Evolutionary conservation across 1,284 basidiomycete species (phyloP).

Genomic region (Rhodotorula sp.): DNA sequence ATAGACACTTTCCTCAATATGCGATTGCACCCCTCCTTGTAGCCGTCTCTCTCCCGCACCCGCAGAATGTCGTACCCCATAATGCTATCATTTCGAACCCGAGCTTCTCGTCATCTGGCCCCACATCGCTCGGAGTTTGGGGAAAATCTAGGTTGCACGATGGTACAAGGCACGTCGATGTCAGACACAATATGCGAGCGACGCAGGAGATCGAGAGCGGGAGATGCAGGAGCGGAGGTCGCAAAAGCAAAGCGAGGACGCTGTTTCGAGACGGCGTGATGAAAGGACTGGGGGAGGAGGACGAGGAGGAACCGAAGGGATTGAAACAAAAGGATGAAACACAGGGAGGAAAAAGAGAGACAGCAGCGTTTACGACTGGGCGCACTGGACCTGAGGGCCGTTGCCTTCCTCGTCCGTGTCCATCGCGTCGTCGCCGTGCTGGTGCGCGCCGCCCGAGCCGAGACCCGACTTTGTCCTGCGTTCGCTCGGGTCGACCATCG

Average conservation of each 20-base stretch:
- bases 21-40: background rate
- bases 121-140: background rate
- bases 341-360: background rate
- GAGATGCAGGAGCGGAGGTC: background rate
- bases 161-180: slow-evolving; percentile 1
- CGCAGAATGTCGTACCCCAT: no score
- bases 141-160: background rate
- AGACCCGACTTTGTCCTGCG: slow-evolving; percentile 30
- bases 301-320: background rate
- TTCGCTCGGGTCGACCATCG: slow-evolving; percentile 76
- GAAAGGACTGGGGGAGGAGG: background rate
- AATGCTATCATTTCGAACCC: no score
- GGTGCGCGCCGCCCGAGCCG: slow-evolving; percentile 20
- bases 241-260: background rate
- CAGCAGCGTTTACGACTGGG: slow-evolving; percentile 42
- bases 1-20: background rate
- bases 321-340: background rate
- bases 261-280: background rate
- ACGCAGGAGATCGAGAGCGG: background rate
- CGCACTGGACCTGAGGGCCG: slow-evolving; percentile 53
- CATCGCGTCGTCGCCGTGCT: slow-evolving; percentile 35
- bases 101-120: no score
- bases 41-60: no score
- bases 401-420: slow-evolving; percentile 44
- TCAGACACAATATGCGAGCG: slow-evolving; percentile 1